Base-by-base conservation (phyloP, 108 stramenopile genomes). In the Cylindrotheca closterium region DNA sequence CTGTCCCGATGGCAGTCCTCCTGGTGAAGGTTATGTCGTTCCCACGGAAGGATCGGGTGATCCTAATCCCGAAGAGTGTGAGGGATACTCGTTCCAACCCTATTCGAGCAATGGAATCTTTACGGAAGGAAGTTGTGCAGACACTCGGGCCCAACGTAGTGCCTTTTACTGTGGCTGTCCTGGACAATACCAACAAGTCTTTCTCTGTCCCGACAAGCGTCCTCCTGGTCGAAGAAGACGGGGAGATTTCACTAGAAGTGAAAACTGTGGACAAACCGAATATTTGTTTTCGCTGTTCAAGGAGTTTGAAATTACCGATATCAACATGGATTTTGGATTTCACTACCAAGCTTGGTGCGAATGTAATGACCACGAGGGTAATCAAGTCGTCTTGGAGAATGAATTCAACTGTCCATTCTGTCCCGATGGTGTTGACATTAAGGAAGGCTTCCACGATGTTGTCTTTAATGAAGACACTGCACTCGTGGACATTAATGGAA, bases 121-220 rank as follows among this genome's bases (percentile, higher is more conserved):
- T 33, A 27, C 30, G 0, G 55, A 34, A 30, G 73, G 73, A 37
- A 56, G 15, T 26, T 74, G 73, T 57, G 33, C 46, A 1, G 73
- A 74, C 28, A 74, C 73, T 23, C 50, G 47, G 42, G 12, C 65
- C 24, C 60, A 37, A 22, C 65, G 73, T 5, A 58, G 30, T 0
- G 60, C 60, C 19, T 46, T 47, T 23, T 67, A 57, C 21, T 74
- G 73, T 60, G 73, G 66, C 27, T 74, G 73, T 28, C 66, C 65
- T 37, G 26, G 26, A 25, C 28, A 26, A 12, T 51, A 67, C 28
- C 73, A 74, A 32, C 34, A 74, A 31, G 65, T 64, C 29, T 62
- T 17, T 17, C 47, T 74, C 23, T 74, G 73, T 47, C 55, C 55
- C 18, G 73, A 74, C 47, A 28, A 42, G 50, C 7, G 31, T 15